These are phyloP conservation scores for Plasmodium gonderi DNA, from an alignment of 169 alveolate genomes.

Conservation along the genomic window DNA sequence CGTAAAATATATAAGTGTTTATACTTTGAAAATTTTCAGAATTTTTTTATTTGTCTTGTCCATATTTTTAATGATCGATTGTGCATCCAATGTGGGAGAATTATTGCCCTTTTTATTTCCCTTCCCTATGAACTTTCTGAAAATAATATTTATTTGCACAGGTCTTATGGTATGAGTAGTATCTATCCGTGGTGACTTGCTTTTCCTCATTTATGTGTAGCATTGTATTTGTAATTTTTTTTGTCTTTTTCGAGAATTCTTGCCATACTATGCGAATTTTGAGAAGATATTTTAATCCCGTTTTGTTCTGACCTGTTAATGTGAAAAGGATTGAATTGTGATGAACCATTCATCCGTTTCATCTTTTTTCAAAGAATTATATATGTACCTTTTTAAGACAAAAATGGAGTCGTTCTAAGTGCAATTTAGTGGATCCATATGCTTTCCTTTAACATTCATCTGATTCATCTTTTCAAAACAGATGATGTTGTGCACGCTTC, in stretches of 20 bases:
- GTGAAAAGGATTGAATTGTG: too few species aligned
- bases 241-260: too few species aligned
- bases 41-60: conserved; percentile 27
- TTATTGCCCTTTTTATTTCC: not conserved
- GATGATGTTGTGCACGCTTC: not conserved
- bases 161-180: not conserved
- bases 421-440: not conserved
- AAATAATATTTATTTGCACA: not conserved
- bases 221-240: too few species aligned
- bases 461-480: not conserved
- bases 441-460: not conserved
- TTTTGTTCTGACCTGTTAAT: too few species aligned
- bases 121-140: not conserved
- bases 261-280: too few species aligned
- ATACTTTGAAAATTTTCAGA: conserved; percentile 4
- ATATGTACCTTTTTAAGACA: not conserved
- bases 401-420: not conserved
- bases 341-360: not conserved
- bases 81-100: not conserved
- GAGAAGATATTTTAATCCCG: too few species aligned
- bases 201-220: not conserved
- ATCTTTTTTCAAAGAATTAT: not conserved
- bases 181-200: not conserved
- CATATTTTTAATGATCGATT: conserved; percentile 5
- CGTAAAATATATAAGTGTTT: not conserved